Conservation (phyloP, 768 basidiomycete genomes). For the Tricholoma sp. region DNA sequence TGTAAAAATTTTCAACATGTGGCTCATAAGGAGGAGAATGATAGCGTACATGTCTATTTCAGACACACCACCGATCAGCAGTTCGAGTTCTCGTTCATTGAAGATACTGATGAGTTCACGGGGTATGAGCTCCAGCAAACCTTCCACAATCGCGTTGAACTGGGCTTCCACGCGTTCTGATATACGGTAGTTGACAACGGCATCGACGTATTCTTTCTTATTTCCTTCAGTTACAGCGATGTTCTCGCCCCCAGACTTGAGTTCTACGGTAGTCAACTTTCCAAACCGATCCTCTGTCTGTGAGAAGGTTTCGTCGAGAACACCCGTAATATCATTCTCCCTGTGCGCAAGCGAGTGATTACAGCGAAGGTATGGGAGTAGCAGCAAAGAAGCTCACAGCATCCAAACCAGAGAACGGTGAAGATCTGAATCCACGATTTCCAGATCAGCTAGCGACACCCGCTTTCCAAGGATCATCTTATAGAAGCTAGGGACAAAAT, state of each 20-base stretch:
- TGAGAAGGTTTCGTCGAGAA: constrained; percentile 70
- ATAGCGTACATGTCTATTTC: constrained; percentile 75
- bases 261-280: constrained; percentile 61
- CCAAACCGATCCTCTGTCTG: constrained; percentile 73
- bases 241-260: constrained; percentile 57
- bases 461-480: constrained; percentile 69
- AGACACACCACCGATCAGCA: constrained; percentile 90
- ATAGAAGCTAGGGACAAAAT: constrained; percentile 77
- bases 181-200: constrained; percentile 80
- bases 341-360: constrained; percentile 26
- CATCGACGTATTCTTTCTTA: constrained; percentile 74
- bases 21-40: background rate
- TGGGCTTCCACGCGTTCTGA: constrained; percentile 77
- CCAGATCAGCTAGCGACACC: constrained; percentile 60
- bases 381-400: constrained; percentile 44
- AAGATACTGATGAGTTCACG: constrained; percentile 83
- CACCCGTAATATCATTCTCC: constrained; percentile 71
- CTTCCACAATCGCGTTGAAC: constrained; percentile 81
- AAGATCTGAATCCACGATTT: constrained; percentile 64
- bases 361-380: background rate
- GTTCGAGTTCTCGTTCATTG: constrained; percentile 84
- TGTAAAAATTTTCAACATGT: constrained; percentile 18
- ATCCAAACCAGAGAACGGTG: constrained; percentile 70
- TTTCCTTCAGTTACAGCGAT: constrained; percentile 68
- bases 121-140: constrained; percentile 81